Evolutionary conservation across 441 rosid species (phyloP).

Genomic region (Pelargonium australe): DNA sequence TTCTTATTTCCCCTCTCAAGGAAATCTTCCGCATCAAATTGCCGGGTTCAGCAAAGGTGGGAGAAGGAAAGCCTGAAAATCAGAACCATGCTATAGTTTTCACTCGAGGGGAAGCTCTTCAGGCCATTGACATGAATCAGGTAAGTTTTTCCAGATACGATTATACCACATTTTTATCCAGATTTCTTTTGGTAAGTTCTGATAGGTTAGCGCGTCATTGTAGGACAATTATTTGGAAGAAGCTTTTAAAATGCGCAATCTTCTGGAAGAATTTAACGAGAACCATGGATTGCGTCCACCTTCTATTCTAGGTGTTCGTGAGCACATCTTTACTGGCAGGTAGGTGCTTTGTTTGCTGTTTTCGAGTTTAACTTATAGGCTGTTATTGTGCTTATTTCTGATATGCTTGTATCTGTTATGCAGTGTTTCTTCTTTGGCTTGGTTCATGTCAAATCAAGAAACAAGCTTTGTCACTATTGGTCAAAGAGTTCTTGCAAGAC

Average conservation of each 20-base stretch:
- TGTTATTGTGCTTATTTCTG: neutral
- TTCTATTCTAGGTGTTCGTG: conserved; percentile 87
- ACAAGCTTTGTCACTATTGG: conserved; percentile 92
- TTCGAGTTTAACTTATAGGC: neutral
- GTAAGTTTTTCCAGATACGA: conserved; percentile 27
- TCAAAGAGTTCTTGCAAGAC: conserved; percentile 93
- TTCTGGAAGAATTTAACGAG: conserved; percentile 86
- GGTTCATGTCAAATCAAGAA: conserved; percentile 98
- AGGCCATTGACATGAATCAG: conserved; percentile 96
- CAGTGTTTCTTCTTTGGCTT: conserved; percentile 95
- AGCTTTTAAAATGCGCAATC: conserved; percentile 92
- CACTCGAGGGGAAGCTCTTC: conserved; percentile 93
- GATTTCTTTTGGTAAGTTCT: conserved; percentile 2
- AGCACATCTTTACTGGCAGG: conserved; percentile 97
- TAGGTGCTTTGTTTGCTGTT: conserved; percentile 17
- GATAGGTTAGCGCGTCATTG: conserved; percentile 15
- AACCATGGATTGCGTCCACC: conserved; percentile 94
- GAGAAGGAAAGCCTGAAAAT: conserved; percentile 96
- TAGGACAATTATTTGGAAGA: conserved; percentile 98
- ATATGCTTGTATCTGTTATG: conserved; percentile 13
- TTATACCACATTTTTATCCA: neutral
- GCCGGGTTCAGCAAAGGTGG: conserved; percentile 78
- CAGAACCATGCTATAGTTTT: conserved; percentile 86
- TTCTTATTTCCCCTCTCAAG: conserved; percentile 30
- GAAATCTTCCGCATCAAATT: conserved; percentile 87